phyloP scores from a whole-genome alignment of 306 rosid genomes.

The Senna siamea region DNA sequence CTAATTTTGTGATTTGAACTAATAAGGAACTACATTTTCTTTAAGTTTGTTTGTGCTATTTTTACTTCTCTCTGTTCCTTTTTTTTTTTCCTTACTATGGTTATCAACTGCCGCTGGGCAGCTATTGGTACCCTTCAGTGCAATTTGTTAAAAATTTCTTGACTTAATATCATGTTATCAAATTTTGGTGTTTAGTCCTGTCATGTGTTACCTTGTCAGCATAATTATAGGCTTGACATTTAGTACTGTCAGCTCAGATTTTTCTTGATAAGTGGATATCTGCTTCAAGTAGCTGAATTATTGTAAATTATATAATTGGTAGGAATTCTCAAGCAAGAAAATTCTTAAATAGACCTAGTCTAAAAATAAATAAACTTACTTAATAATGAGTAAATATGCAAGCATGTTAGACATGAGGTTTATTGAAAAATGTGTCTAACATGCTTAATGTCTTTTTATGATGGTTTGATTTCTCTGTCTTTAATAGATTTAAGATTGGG shows the following conservation, averaged over 20 bases:
- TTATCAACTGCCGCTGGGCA: neutral
- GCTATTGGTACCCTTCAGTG: constrained; percentile 24
- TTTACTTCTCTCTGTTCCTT: neutral
- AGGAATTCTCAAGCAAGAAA: neutral
- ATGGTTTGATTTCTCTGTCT: neutral
- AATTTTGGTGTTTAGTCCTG: neutral
- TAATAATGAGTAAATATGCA: neutral
- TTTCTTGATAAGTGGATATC: constrained; percentile 12
- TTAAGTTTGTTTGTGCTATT: neutral
- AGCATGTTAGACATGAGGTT: neutral
- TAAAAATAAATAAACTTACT: no score
- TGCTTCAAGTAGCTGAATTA: constrained; percentile 7
- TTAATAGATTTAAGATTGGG: neutral
- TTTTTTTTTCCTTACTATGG: neutral
- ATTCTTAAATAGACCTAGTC: neutral
- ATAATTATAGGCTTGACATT: neutral
- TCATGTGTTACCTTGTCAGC: neutral
- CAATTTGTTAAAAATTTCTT: constrained; percentile 21
- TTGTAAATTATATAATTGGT: neutral
- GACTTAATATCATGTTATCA: neutral
- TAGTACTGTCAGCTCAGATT: neutral
- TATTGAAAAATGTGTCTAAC: neutral
- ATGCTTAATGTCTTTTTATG: neutral
- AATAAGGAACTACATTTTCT: neutral
- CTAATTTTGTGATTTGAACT: neutral